Conservation (phyloP, 2,329 filamentous ascomycete genomes). For the Cryoendolithus antarcticus region DNA sequence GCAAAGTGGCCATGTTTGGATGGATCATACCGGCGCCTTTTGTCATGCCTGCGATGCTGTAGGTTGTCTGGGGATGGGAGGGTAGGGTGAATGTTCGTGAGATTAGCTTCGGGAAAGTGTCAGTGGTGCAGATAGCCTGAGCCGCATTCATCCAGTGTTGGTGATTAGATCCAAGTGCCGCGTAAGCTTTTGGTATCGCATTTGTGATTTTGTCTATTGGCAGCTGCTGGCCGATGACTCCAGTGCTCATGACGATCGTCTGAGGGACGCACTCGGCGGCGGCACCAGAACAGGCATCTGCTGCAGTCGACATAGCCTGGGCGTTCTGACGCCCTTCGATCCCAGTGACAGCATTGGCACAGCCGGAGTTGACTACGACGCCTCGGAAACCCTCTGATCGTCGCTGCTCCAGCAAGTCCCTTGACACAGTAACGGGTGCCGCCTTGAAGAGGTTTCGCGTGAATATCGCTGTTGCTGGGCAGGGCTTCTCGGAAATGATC, state of each 20-base stretch:
- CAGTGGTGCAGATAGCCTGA: constrained; percentile 90
- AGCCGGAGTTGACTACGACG: constrained; percentile 88
- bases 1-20: constrained; percentile 93
- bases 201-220: constrained; percentile 82
- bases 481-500: constrained; percentile 74
- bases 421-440: constrained; percentile 79
- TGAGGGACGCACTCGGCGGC: constrained; percentile 35
- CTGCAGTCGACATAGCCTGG: constrained; percentile 63
- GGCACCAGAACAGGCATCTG: constrained; percentile 41
- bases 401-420: constrained; percentile 49
- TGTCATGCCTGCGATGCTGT: constrained; percentile 84
- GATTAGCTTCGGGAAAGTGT: constrained; percentile 93
- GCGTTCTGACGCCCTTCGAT: constrained; percentile 83
- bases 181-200: constrained; percentile 66
- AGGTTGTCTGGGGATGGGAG: constrained; percentile 61
- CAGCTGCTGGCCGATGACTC: constrained; percentile 88
- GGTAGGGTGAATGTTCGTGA: constrained; percentile 76
- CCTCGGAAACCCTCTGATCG: constrained; percentile 60
- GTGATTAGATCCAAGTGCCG: constrained; percentile 60
- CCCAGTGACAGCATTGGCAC: constrained; percentile 93
- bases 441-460: constrained; percentile 98
- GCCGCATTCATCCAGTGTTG: constrained; percentile 78
- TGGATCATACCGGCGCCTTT: constrained; percentile 99
- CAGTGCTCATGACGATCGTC: constrained; percentile 96
- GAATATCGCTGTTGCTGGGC: constrained; percentile 81